Base-by-base conservation (phyloP, 306 rosid genomes). In the Vigna angularis region DNA sequence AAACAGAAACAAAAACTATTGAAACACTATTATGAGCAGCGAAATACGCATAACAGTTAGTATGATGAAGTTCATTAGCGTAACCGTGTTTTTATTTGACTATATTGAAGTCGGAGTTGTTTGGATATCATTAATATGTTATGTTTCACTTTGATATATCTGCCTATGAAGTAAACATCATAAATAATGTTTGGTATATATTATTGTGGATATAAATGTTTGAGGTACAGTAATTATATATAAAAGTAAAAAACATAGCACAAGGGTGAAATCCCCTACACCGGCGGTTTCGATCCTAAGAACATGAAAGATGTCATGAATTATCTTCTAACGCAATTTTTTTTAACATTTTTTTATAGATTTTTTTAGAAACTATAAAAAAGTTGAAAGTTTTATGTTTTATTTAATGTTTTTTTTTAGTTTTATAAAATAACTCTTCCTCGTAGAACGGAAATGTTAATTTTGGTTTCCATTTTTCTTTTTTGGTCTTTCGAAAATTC, bases 101-200 rank as follows among this genome's bases (percentile, higher is more conserved):
- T 14, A 32, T 34, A 62, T 26, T 63, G 8, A 16, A n/a, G 15
- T 36, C 32, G 0, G 24, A 16, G 0, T 22, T 22, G 7, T 32
- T 63, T 63, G n/a, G 0, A 65, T 40, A 9, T 40, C 30, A 38
- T 13, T 34, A 4, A 14, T 18, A 65, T 63, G 3, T 36, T 34
- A 34, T 63, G 26, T 36, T 34, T 34, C 42, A 34, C 48, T 7
- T 17, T 30, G 34, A 3, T 30, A 1, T 38, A 38, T 3, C 30
- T 36, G 9, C 10, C 4, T 66, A 17, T 30, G 18, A 18, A 11
- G 53, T 44, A 42, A 66, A 66, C 53, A 42, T 20, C 32, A 40
- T 66, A 12, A 40, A 66, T 66, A 44, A 42, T 44, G 72, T 66
- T 66, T 40, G 50, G 72, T 44, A 45, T 5, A 42, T 66, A 66